phyloP scores from a whole-genome alignment of 2,329 filamentous ascomycete species.

The Rhinocladiella mackenziei region DNA sequence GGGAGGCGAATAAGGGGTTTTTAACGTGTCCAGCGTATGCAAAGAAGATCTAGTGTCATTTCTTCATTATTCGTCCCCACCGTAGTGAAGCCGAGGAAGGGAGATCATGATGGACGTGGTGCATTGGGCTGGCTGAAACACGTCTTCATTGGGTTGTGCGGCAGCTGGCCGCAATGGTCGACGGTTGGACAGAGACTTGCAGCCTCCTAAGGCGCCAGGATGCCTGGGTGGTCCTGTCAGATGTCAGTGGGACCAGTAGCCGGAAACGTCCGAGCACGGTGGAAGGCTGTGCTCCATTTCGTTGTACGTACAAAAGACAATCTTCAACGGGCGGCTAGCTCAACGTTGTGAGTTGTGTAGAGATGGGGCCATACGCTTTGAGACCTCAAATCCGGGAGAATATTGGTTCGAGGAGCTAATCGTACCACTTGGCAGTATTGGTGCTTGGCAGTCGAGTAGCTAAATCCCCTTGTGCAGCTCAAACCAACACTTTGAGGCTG shows the following conservation, averaged over 20 bases:
- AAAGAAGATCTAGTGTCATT: slow-evolving; percentile 3
- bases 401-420: background rate
- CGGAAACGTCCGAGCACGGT: no score
- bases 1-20: background rate
- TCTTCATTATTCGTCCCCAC: slow-evolving; percentile 9
- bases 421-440: no score
- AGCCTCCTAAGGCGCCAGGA: no score
- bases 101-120: slow-evolving; percentile 3
- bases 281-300: no score
- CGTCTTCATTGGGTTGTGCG: slow-evolving; percentile 7
- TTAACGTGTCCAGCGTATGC: background rate
- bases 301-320: background rate
- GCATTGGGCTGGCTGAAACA: slow-evolving; percentile 6
- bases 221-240: no score
- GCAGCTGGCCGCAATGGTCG: no score
- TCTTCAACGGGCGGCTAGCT: background rate
- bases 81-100: slow-evolving; percentile 3
- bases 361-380: no score
- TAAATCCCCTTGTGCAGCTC: slow-evolving; percentile 10
- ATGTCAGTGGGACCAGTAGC: no score
- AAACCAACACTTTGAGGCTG: slow-evolving; percentile 7
- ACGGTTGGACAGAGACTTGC: slow-evolving; percentile 1
- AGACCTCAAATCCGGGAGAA: no score
- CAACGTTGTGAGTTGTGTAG: no score
- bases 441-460: background rate